phyloP scores from a whole-genome alignment of 1,284 basidiomycete species.

The Pseudozyma pruni region DNA sequence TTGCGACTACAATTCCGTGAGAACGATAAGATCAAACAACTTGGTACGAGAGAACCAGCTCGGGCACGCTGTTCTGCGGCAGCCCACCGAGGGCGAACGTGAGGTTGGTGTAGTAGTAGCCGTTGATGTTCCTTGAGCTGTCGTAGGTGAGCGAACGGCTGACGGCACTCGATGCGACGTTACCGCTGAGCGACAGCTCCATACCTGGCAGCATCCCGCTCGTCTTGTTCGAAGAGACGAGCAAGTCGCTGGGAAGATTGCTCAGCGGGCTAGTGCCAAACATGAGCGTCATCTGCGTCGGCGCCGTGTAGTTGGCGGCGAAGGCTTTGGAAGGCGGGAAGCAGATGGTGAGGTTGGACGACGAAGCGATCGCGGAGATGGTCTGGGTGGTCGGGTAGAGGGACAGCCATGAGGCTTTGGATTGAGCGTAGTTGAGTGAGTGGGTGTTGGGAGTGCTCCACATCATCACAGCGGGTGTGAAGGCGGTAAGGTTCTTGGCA shows the following conservation, averaged over 20 bases:
- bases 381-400: constrained; percentile 32
- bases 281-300: constrained; percentile 34
- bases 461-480: constrained; percentile 31
- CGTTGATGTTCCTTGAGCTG: constrained; percentile 29
- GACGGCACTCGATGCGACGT: constrained; percentile 18
- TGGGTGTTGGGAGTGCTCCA: constrained; percentile 25
- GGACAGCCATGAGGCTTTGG: constrained; percentile 27
- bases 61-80: constrained; percentile 23
- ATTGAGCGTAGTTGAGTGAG: constrained; percentile 18
- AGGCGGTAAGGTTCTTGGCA: constrained; percentile 29
- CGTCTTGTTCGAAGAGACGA: constrained; percentile 26
- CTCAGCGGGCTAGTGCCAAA: constrained; percentile 14
- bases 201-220: constrained; percentile 19
- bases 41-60: constrained; percentile 34
- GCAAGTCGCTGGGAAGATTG: constrained; percentile 25
- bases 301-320: constrained; percentile 33
- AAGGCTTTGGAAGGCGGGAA: constrained; percentile 33
- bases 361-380: constrained; percentile 27
- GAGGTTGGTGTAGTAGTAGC: constrained; percentile 40
- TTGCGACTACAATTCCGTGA: neutral
- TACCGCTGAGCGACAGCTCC: constrained; percentile 20
- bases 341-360: constrained; percentile 23
- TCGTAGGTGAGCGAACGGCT: constrained; percentile 29
- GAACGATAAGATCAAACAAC: too few species aligned
- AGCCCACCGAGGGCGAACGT: constrained; percentile 32